Conservation (phyloP, 2,329 filamentous ascomycete species). For the Talaromyces rugulosus region DNA sequence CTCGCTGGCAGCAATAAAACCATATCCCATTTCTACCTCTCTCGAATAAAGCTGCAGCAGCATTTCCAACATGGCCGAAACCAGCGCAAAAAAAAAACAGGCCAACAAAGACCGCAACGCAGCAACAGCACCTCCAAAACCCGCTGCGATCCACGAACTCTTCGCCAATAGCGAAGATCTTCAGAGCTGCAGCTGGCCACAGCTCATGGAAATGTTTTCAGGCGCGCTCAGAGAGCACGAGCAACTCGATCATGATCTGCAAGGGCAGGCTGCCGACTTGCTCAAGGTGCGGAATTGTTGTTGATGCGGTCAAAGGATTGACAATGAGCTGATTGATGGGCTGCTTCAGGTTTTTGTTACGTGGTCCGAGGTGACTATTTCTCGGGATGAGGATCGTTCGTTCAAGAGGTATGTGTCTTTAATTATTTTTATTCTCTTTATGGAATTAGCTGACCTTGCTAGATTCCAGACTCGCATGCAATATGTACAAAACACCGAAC, state of each 20-base stretch:
- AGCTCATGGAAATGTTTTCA: slow-evolving; percentile 68
- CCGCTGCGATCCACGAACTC: background rate
- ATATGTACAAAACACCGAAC: slow-evolving; percentile 71
- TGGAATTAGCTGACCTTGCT: background rate
- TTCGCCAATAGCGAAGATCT: slow-evolving; percentile 10
- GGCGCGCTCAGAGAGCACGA: slow-evolving; percentile 61
- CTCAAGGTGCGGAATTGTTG: slow-evolving; percentile 51
- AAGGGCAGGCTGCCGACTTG: slow-evolving; percentile 64
- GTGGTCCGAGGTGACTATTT: slow-evolving; percentile 70
- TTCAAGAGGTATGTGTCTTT: slow-evolving; percentile 60
- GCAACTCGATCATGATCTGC: slow-evolving; percentile 59
- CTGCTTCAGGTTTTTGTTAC: slow-evolving; percentile 65
- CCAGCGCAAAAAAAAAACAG: background rate
- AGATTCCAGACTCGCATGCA: slow-evolving; percentile 75
- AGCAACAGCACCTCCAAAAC: background rate
- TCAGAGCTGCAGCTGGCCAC: slow-evolving; percentile 53
- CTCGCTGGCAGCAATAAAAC: background rate
- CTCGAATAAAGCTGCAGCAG: background rate
- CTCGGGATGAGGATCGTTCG: slow-evolving; percentile 71
- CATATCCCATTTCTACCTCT: background rate
- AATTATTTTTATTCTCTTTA: background rate
- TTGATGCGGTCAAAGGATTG: background rate
- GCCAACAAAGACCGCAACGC: background rate
- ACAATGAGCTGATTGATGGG: background rate
- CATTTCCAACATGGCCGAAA: background rate